Evolutionary conservation across 2,329 filamentous ascomycete species (phyloP).

Genomic region (Biscogniauxia marginata): DNA sequence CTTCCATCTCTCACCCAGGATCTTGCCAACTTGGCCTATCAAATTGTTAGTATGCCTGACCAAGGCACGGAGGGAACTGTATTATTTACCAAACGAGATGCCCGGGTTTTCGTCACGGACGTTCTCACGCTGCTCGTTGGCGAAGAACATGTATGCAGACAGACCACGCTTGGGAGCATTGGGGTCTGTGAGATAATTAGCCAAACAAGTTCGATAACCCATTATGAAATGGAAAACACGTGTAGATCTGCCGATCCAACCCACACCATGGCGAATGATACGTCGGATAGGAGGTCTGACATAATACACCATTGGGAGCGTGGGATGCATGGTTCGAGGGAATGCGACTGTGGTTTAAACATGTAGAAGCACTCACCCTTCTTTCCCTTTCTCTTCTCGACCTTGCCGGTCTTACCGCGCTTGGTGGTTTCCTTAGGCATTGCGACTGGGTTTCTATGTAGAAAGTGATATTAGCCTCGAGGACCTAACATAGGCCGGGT

Average conservation of each 20-base stretch:
- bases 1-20: constrained; percentile 99
- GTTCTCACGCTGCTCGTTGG: constrained; percentile 98
- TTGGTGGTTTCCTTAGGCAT: constrained; percentile 62
- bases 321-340: not conserved
- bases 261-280: not conserved
- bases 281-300: not conserved
- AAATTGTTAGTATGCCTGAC: constrained; percentile 15
- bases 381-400: constrained; percentile 56
- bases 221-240: not conserved
- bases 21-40: constrained; percentile 90
- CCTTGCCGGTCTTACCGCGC: constrained; percentile 50
- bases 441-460: constrained; percentile 36
- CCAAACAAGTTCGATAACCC: not conserved
- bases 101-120: constrained; percentile 98
- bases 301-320: not conserved
- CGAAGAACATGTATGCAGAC: constrained; percentile 99
- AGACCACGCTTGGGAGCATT: constrained; percentile 99
- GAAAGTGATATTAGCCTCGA: constrained; percentile 26
- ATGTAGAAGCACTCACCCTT: constrained; percentile 49
- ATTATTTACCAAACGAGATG: constrained; percentile 80
- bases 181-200: constrained; percentile 61
- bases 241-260: not conserved
- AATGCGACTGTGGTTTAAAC: not conserved
- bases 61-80: not conserved
- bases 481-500: too few species aligned